phyloP scores from a whole-genome alignment of 768 basidiomycete genomes.

The Tricholoma terreum region DNA sequence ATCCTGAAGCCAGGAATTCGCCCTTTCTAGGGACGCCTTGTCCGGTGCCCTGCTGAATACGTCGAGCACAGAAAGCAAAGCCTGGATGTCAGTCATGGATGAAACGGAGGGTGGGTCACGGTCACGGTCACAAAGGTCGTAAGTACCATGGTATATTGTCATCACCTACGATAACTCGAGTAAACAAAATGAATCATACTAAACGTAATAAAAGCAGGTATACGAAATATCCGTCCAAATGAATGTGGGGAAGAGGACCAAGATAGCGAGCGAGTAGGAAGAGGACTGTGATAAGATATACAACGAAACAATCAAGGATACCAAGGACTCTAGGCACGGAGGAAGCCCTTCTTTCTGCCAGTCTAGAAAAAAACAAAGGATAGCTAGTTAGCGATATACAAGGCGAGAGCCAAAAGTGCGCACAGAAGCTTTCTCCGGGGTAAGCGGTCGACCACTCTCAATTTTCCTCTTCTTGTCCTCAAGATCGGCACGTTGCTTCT shows the following conservation, averaged over 20 bases:
- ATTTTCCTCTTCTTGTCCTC: slow-evolving; percentile 98
- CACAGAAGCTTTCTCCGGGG: slow-evolving; percentile 89
- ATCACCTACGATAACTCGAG: slow-evolving; percentile 38
- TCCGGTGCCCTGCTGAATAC: slow-evolving; percentile 83
- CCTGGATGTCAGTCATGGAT: slow-evolving; percentile 68
- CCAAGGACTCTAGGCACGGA: slow-evolving; percentile 50
- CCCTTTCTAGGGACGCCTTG: slow-evolving; percentile 76
- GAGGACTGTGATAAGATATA: slow-evolving; percentile 39
- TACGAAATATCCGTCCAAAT: slow-evolving; percentile 55
- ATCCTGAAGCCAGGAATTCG: slow-evolving; percentile 95
- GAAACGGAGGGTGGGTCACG: slow-evolving; percentile 5
- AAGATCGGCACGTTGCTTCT: slow-evolving; percentile 92
- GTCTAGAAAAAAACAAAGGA: slow-evolving; percentile 41
- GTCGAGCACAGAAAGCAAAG: slow-evolving; percentile 70
- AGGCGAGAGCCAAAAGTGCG: slow-evolving; percentile 24
- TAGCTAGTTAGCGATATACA: slow-evolving; percentile 14
- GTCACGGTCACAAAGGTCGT: slow-evolving; percentile 4
- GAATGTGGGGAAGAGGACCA: slow-evolving; percentile 58
- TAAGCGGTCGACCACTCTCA: slow-evolving; percentile 91
- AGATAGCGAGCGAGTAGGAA: slow-evolving; percentile 42
- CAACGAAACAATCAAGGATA: slow-evolving; percentile 32
- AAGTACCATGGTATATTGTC: slow-evolving; percentile 45
- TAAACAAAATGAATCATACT: slow-evolving; percentile 48
- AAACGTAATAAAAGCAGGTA: slow-evolving; percentile 46
- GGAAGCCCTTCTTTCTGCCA: slow-evolving; percentile 73